Percentiles rank a stretch among this genome's conserved stretches.
Conservation (phyloP, 2,329 filamentous ascomycete species). For the Alternaria gaisen region DNA sequence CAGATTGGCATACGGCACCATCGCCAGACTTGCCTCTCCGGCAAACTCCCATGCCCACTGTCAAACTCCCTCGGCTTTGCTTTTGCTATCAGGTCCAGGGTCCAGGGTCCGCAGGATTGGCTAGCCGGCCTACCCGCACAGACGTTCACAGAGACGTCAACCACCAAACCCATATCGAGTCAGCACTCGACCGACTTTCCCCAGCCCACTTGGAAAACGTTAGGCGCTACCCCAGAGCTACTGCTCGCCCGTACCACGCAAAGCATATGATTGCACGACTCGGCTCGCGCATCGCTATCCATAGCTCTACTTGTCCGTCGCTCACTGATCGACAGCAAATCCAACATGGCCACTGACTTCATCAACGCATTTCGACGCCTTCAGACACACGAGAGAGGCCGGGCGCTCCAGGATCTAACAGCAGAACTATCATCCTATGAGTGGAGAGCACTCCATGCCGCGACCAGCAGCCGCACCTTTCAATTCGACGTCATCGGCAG, state of each 20-base stretch:
- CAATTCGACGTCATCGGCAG: slow-evolving; percentile 46
- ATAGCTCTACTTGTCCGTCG: neutral
- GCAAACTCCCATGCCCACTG: neutral
- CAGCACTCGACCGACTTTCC: slow-evolving; percentile 17
- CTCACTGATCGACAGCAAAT: neutral
- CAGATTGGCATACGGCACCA: neutral
- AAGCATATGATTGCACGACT: slow-evolving; percentile 10
- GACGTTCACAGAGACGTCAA: slow-evolving; percentile 9
- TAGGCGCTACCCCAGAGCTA: slow-evolving; percentile 5
- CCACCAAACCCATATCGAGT: slow-evolving; percentile 8
- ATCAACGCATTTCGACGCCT: slow-evolving; percentile 31
- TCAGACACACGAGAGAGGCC: slow-evolving; percentile 20
- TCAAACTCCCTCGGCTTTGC: neutral
- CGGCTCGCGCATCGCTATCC: neutral
- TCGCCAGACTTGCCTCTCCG: slow-evolving; percentile 8
- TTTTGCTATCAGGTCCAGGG: neutral
- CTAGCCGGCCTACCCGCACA: slow-evolving; percentile 6
- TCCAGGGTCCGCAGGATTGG: slow-evolving; percentile 4
- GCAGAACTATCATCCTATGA: slow-evolving; percentile 41
- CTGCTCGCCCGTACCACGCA: slow-evolving; percentile 2
- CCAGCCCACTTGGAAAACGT: neutral
- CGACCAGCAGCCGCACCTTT: slow-evolving; percentile 34
- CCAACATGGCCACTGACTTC: slow-evolving; percentile 18
- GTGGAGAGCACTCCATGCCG: slow-evolving; percentile 36
- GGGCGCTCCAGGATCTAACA: slow-evolving; percentile 38